phyloP scores from a whole-genome alignment of 805 yeast genomes.

The Wickerhamiella siamensis region DNA sequence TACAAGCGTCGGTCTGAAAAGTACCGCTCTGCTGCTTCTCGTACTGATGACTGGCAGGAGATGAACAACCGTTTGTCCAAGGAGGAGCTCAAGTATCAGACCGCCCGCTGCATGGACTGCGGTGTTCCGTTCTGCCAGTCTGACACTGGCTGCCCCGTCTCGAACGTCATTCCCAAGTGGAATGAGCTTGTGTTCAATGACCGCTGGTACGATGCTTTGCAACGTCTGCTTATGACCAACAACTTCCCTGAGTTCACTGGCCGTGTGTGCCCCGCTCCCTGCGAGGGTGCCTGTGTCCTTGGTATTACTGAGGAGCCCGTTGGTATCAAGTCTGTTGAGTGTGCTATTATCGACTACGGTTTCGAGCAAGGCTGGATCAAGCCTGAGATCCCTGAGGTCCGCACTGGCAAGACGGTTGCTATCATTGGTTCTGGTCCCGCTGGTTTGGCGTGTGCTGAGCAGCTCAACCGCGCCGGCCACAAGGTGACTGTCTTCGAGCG shows the following conservation, averaged over 20 bases:
- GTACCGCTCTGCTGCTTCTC: constrained; percentile 60
- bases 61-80: constrained; percentile 65
- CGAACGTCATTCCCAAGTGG: constrained; percentile 96
- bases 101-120: constrained; percentile 99
- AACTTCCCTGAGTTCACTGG: constrained; percentile 98
- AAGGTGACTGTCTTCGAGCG: constrained; percentile 83
- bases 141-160: constrained; percentile 95
- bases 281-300: constrained; percentile 92
- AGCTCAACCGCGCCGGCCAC: constrained; percentile 93
- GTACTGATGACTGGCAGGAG: constrained; percentile 88
- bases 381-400: constrained; percentile 60
- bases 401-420: constrained; percentile 80
- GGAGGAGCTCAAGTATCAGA: constrained; percentile 77
- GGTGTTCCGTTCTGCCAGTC: constrained; percentile 99
- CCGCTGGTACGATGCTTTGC: constrained; percentile 88
- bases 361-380: constrained; percentile 94
- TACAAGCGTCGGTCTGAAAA: constrained; percentile 79
- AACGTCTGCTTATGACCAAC: constrained; percentile 85
- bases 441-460: constrained; percentile 94
- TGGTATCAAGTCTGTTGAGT: constrained; percentile 90
- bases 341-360: constrained; percentile 92
- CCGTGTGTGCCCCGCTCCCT: constrained; percentile 97
- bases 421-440: constrained; percentile 95
- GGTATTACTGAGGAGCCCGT: constrained; percentile 92
- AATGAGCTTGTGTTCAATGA: constrained; percentile 90